Conservation (phyloP, 2,329 filamentous ascomycete genomes). For the Pyrenochaeta sp. region DNA sequence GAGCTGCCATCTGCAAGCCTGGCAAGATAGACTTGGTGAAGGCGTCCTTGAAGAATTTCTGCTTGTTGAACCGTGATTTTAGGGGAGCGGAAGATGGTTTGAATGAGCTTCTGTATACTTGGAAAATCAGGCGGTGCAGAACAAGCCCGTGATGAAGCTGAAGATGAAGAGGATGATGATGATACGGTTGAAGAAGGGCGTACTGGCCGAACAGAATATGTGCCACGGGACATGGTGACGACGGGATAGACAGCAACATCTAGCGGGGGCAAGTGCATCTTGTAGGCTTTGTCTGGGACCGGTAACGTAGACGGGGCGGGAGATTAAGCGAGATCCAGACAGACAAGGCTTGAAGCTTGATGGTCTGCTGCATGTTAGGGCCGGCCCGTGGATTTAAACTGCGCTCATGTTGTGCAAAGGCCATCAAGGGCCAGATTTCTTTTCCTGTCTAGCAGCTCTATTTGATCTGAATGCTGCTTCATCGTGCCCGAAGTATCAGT, state of each 20-base stretch:
- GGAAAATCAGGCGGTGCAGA: conserved; percentile 39
- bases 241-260: conserved; percentile 43
- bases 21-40: conserved; percentile 55
- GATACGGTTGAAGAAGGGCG: conserved; percentile 34
- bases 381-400: conserved; percentile 26
- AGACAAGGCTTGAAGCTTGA: conserved; percentile 13
- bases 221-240: conserved; percentile 47
- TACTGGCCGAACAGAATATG: conserved; percentile 30
- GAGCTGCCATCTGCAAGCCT: conserved; percentile 49
- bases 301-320: conserved; percentile 17
- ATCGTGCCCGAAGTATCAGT: conserved; percentile 6
- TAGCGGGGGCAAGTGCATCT: conserved; percentile 49
- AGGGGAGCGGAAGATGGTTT: conserved; percentile 41
- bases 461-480: background rate
- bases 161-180: conserved; percentile 37
- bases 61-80: conserved; percentile 44
- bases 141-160: conserved; percentile 28
- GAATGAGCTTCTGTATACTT: conserved; percentile 46
- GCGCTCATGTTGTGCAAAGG: conserved; percentile 2
- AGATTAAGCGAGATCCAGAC: conserved; percentile 25
- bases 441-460: background rate
- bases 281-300: conserved; percentile 24
- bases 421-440: background rate
- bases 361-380: conserved; percentile 28
- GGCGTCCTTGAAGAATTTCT: conserved; percentile 44